A percentile compares a stretch with the other conserved stretches of the same genome.
phyloP scores from a whole-genome alignment of 2,329 filamentous ascomycete species.

The Epichloe sylvatica region DNA sequence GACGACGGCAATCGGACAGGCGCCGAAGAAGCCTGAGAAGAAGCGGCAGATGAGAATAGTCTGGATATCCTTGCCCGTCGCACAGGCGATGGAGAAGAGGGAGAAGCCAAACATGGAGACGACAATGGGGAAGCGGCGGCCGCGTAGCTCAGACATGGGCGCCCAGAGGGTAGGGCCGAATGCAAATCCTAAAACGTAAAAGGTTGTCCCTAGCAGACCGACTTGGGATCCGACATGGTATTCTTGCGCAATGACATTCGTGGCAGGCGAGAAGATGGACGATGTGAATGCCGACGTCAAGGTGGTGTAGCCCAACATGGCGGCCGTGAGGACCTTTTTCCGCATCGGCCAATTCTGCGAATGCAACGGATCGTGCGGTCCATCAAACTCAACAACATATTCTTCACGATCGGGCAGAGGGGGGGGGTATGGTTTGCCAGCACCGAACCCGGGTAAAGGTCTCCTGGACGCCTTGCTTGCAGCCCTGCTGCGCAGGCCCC shows the following conservation, averaged over 20 bases:
- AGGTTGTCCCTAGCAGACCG: slow-evolving; percentile 48
- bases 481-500: slow-evolving; percentile 22
- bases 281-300: slow-evolving; percentile 57
- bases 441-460: slow-evolving; percentile 56
- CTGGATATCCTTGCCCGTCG: slow-evolving; percentile 52
- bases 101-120: slow-evolving; percentile 55
- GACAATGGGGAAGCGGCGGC: slow-evolving; percentile 48
- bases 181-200: slow-evolving; percentile 60
- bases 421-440: slow-evolving; percentile 63
- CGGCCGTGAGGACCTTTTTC: slow-evolving; percentile 60
- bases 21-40: slow-evolving; percentile 59
- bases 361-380: slow-evolving; percentile 68
- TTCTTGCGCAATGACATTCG: slow-evolving; percentile 36
- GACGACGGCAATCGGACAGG: slow-evolving; percentile 53
- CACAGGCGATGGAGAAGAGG: slow-evolving; percentile 51
- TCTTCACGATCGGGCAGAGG: slow-evolving; percentile 55
- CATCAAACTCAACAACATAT: slow-evolving; percentile 77
- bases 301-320: slow-evolving; percentile 60
- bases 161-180: slow-evolving; percentile 60
- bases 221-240: slow-evolving; percentile 51
- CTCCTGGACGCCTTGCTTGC: slow-evolving; percentile 35
- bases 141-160: slow-evolving; percentile 57
- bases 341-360: slow-evolving; percentile 73
- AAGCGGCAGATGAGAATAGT: slow-evolving; percentile 59
- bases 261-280: slow-evolving; percentile 62